Evolutionary conservation across 2,329 filamentous ascomycete species (phyloP).

Genomic region (Colletotrichum spinosum): DNA sequence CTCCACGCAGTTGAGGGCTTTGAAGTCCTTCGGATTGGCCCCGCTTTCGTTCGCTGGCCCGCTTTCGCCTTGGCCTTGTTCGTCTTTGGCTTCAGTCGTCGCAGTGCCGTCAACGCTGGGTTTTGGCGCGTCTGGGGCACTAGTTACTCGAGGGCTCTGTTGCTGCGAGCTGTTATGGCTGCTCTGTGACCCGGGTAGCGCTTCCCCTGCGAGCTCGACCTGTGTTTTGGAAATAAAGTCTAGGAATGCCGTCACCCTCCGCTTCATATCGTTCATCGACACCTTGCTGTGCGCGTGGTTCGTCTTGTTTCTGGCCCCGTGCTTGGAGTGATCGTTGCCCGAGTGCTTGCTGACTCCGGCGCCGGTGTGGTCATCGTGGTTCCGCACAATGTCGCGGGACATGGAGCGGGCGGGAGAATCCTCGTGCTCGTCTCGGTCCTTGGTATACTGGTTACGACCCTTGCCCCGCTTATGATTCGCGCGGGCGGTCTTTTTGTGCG

Average conservation of each 20-base stretch:
- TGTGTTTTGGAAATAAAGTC: constrained; percentile 93
- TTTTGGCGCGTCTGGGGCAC: constrained; percentile 39
- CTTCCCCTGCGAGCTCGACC: constrained; percentile 81
- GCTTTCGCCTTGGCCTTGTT: constrained; percentile 12
- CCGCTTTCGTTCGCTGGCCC: constrained; percentile 39
- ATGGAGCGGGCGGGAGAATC: constrained; percentile 68
- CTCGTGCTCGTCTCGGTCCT: constrained; percentile 74
- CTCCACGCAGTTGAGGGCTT: constrained; percentile 80
- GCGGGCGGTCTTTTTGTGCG: constrained; percentile 72
- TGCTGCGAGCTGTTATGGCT: constrained; percentile 44
- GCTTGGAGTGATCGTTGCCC: constrained; percentile 61
- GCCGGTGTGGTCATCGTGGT: constrained; percentile 49
- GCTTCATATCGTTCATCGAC: constrained; percentile 89
- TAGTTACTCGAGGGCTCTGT: constrained; percentile 41
- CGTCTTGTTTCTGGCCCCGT: constrained; percentile 62
- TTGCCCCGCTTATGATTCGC: constrained; percentile 75
- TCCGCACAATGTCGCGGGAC: constrained; percentile 63
- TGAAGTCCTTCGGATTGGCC: constrained; percentile 68
- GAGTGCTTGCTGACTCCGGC: constrained; percentile 49
- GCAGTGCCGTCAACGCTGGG: constrained; percentile 32
- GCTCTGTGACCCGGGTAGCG: constrained; percentile 53
- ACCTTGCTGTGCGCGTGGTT: constrained; percentile 73
- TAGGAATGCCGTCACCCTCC: constrained; percentile 84
- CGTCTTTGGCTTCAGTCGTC: constrained; percentile 37
- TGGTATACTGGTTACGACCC: constrained; percentile 86